Conservation (phyloP, 495 filamentous ascomycete species). For the Aspergillus leporis region DNA sequence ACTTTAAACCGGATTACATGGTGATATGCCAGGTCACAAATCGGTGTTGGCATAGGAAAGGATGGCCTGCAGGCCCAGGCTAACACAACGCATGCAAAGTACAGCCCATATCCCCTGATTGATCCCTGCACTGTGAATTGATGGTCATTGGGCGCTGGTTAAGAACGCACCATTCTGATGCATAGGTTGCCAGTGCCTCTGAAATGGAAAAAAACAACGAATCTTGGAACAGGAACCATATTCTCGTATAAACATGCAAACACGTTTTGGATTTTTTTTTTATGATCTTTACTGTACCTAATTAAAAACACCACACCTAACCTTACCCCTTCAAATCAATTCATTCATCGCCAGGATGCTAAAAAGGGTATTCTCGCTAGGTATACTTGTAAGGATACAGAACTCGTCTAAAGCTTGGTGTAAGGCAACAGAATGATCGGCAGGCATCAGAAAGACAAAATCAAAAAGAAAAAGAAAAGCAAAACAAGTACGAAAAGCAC, state of each 20-base stretch:
- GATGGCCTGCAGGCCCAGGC: neutral
- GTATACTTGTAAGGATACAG: conserved; percentile 17
- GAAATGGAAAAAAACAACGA: too few relatives aligned
- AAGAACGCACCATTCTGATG: too few relatives aligned
- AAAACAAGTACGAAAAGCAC: conserved; percentile 7
- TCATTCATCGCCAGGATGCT: conserved; percentile 29
- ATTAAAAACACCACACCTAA: neutral
- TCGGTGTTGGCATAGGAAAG: too few relatives aligned
- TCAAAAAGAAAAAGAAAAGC: conserved; percentile 12
- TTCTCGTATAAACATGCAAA: neutral
- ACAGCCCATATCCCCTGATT: neutral
- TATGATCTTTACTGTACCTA: neutral
- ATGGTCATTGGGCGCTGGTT: too few relatives aligned
- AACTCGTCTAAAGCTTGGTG: conserved; percentile 9
- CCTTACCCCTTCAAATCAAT: conserved; percentile 3
- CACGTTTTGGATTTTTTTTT: neutral
- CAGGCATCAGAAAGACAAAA: conserved; percentile 9
- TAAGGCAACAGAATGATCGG: conserved; percentile 1
- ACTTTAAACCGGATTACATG: too few relatives aligned
- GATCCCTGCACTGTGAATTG: neutral
- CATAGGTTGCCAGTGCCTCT: too few relatives aligned
- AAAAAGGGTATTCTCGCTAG: conserved; percentile 25
- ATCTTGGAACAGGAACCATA: too few relatives aligned
- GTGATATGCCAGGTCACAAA: too few relatives aligned
- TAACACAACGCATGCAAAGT: neutral